Conservation (phyloP, 345 rosid species). For the Citrus unshiu region DNA sequence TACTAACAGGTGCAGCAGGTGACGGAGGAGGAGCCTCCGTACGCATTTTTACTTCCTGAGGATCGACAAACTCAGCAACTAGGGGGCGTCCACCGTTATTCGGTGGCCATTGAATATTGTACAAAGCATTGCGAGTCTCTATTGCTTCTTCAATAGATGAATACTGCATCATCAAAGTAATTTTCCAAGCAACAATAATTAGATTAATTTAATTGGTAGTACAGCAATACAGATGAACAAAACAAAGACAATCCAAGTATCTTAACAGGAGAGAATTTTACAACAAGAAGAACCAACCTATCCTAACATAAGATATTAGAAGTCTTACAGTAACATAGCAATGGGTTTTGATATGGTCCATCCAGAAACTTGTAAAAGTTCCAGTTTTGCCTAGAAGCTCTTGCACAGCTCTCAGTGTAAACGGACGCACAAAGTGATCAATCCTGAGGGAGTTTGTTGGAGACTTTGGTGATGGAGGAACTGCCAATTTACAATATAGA, state of each 20-base stretch:
- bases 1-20: slow-evolving; percentile 34
- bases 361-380: slow-evolving; percentile 76
- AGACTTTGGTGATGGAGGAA: slow-evolving; percentile 80
- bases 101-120: slow-evolving; percentile 93
- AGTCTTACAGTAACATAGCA: slow-evolving; percentile 82
- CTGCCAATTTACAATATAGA: slow-evolving; percentile 38
- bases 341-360: slow-evolving; percentile 97
- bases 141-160: slow-evolving; percentile 81
- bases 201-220: background rate
- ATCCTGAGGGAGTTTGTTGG: slow-evolving; percentile 80
- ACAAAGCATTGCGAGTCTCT: slow-evolving; percentile 84
- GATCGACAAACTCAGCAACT: slow-evolving; percentile 81
- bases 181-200: background rate
- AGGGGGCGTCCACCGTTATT: slow-evolving; percentile 80
- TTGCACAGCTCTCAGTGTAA: slow-evolving; percentile 95
- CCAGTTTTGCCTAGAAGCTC: slow-evolving; percentile 94
- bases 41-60: slow-evolving; percentile 68
- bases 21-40: slow-evolving; percentile 58
- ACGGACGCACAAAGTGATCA: slow-evolving; percentile 91
- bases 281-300: too few species aligned
- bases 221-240: background rate
- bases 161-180: slow-evolving; percentile 55
- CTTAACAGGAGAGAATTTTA: background rate
- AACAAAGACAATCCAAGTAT: background rate
- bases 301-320: slow-evolving; percentile 5